Conservation (phyloP, 768 basidiomycete genomes). For the Suillus cothurnatus region DNA sequence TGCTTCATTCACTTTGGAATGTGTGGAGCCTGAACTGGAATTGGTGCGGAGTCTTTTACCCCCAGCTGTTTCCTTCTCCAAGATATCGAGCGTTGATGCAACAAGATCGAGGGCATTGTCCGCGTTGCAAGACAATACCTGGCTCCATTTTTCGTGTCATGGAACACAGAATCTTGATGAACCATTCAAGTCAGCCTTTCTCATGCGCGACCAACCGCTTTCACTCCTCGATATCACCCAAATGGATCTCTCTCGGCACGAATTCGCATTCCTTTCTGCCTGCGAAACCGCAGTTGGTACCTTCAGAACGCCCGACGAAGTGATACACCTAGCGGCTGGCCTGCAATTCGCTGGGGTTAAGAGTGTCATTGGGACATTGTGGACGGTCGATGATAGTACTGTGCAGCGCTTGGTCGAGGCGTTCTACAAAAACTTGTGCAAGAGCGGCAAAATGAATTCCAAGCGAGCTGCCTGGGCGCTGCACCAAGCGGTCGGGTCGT, state of each 20-base stretch:
- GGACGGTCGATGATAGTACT: background rate
- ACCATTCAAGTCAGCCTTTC: slow-evolving; percentile 15
- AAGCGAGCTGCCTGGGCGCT: background rate
- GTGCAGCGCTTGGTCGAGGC: background rate
- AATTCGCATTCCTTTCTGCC: background rate
- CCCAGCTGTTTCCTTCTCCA: background rate
- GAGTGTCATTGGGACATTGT: background rate
- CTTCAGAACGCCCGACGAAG: slow-evolving; percentile 19
- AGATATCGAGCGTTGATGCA: no score
- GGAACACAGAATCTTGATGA: slow-evolving; percentile 8
- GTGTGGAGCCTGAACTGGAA: background rate
- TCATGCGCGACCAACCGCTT: no score
- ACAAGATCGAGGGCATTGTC: background rate
- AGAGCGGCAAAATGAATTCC: background rate
- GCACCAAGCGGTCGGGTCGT: no score
- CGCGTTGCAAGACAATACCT: slow-evolving; percentile 7
- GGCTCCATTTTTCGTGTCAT: slow-evolving; percentile 25
- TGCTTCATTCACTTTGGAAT: background rate
- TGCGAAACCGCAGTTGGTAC: slow-evolving; percentile 10
- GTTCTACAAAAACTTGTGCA: background rate
- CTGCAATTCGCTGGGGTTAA: background rate
- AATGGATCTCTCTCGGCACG: no score
- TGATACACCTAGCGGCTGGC: slow-evolving; percentile 24
- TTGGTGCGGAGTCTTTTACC: background rate
- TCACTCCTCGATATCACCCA: no score